phyloP scores from a whole-genome alignment of 2,329 filamentous ascomycete genomes.

The Blastomyces gilchristii region DNA sequence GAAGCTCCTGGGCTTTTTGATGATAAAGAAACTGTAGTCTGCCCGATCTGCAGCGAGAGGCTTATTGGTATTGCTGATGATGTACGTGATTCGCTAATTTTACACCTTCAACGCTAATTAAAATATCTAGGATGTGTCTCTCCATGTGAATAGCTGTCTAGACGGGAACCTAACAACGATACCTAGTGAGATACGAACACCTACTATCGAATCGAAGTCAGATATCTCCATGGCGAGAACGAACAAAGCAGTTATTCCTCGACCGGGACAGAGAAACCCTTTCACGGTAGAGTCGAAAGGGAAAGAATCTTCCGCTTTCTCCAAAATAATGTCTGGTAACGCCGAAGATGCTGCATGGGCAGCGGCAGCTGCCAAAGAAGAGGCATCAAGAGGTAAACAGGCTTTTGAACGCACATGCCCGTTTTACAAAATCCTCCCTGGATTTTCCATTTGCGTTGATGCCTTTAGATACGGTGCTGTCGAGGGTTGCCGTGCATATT shows the following conservation, averaged over 20 bases:
- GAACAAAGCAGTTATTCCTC: conserved; percentile 57
- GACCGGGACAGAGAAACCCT: conserved; percentile 71
- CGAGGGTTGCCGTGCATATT: conserved; percentile 85
- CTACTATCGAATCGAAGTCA: conserved; percentile 15
- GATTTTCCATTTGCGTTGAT: conserved; percentile 86
- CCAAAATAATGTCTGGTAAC: conserved; percentile 84
- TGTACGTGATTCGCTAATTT: conserved; percentile 8
- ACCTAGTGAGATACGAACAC: conserved; percentile 17
- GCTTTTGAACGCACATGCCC: conserved; percentile 86
- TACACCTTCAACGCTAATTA: conserved; percentile 7
- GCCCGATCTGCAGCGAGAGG: conserved; percentile 66
- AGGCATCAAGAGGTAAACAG: conserved; percentile 68
- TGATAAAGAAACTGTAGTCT: conserved; percentile 36
- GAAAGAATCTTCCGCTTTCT: conserved; percentile 60
- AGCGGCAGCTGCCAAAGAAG: conserved; percentile 68
- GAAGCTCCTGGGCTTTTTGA: conserved; percentile 39
- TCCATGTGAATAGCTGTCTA: conserved; percentile 87
- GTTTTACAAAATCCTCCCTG: conserved; percentile 97
- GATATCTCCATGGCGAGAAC: conserved; percentile 43
- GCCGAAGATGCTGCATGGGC: conserved; percentile 88
- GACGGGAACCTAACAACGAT: conserved; percentile 63
- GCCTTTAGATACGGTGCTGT: conserved; percentile 93
- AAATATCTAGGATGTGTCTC: conserved; percentile 54
- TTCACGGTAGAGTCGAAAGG: conserved; percentile 44
- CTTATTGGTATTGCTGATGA: conserved; percentile 48